Conservation (phyloP, 2,329 filamentous ascomycete species). For the Trichoderma sp. region DNA sequence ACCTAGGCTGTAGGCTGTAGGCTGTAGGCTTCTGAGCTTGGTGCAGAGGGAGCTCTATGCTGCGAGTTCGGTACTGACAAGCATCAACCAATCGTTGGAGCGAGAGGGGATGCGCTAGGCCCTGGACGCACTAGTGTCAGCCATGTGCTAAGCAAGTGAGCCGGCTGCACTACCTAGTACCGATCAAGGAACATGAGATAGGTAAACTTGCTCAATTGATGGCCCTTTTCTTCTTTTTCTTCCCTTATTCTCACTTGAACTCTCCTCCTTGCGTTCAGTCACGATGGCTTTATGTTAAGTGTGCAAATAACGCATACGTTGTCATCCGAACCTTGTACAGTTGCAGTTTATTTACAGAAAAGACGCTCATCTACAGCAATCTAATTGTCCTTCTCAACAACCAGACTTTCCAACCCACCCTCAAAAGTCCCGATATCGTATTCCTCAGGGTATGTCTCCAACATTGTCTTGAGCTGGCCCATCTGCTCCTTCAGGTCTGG, state of each 20-base stretch:
- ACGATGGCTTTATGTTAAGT: background rate
- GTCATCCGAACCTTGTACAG: background rate
- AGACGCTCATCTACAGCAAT: background rate
- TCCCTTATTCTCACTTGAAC: background rate
- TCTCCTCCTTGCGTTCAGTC: background rate
- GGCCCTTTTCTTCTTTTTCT: background rate
- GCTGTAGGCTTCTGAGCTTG: background rate
- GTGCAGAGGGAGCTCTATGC: constrained; percentile 3
- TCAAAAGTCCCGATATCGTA: constrained; percentile 82
- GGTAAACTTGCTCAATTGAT: background rate
- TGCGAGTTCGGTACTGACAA: background rate
- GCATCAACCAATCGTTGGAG: background rate
- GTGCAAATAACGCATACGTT: too few species aligned
- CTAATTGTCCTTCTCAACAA: constrained; percentile 31
- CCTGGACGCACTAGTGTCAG: background rate
- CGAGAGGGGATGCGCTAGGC: background rate
- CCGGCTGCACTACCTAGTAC: background rate
- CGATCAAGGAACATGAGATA: background rate
- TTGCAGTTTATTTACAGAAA: background rate
- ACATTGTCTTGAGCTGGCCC: constrained; percentile 68
- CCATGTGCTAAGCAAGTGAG: background rate
- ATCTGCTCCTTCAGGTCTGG: constrained; percentile 76
- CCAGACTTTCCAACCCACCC: constrained; percentile 68
- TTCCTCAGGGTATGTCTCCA: constrained; percentile 87
- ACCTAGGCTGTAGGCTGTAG: background rate